phyloP scores from a whole-genome alignment of 2,329 filamentous ascomycete genomes.

The Juglanconis juglandina region DNA sequence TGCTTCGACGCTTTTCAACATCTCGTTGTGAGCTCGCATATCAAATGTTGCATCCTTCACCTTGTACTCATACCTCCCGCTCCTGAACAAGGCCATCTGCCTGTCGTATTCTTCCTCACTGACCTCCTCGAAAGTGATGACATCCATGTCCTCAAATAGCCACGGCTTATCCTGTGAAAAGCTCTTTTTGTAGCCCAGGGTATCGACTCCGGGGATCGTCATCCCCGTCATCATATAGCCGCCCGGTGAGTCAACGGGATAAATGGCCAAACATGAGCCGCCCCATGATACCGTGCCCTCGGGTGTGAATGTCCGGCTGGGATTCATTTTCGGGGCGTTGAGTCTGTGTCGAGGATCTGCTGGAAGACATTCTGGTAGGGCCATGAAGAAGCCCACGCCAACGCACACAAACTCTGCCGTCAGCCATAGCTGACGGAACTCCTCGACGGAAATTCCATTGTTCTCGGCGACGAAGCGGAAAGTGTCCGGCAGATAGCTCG shows the following conservation, averaged over 20 bases:
- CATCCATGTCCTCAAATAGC: slow-evolving; percentile 56
- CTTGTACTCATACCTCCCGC: slow-evolving; percentile 49
- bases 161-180: slow-evolving; percentile 46
- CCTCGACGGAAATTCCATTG: slow-evolving; percentile 29
- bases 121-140: slow-evolving; percentile 53
- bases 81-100: slow-evolving; percentile 44
- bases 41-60: slow-evolving; percentile 49
- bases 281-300: slow-evolving; percentile 55
- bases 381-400: slow-evolving; percentile 35
- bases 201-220: slow-evolving; percentile 52
- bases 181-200: slow-evolving; percentile 47
- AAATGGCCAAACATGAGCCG: slow-evolving; percentile 51
- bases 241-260: slow-evolving; percentile 54
- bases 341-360: slow-evolving; percentile 52
- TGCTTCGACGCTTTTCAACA: slow-evolving; percentile 41
- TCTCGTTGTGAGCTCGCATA: slow-evolving; percentile 50
- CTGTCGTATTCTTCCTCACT: slow-evolving; percentile 48
- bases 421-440: slow-evolving; percentile 17
- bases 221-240: slow-evolving; percentile 53
- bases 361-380: slow-evolving; percentile 33
- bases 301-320: slow-evolving; percentile 53
- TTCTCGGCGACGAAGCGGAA: slow-evolving; percentile 28
- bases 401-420: slow-evolving; percentile 24
- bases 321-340: slow-evolving; percentile 54
- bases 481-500: slow-evolving; percentile 29